Percentiles rank a stretch among this genome's conserved stretches.
Evolutionary conservation across 805 yeast species (phyloP).

Genomic region (Wickerhamomyces ciferrii): DNA sequence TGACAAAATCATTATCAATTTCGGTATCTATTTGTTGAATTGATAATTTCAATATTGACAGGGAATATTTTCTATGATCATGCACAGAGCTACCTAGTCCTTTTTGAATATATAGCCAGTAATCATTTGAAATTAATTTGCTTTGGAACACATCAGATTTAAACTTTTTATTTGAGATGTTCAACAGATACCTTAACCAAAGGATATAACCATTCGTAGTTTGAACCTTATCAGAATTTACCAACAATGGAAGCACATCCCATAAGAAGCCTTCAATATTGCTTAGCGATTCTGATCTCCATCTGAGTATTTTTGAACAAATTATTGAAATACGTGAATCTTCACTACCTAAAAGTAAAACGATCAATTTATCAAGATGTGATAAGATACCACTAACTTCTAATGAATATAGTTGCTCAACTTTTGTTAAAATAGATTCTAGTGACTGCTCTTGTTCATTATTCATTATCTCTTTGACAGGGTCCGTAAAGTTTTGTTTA

Average conservation of each 20-base stretch:
- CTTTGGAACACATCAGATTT: not conserved
- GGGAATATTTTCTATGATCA: slow-evolving; percentile 63
- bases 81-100: slow-evolving; percentile 53
- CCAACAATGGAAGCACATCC: slow-evolving; percentile 37
- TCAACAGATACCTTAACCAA: slow-evolving; percentile 41
- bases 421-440: not conserved
- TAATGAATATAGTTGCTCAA: slow-evolving; percentile 13
- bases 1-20: slow-evolving; percentile 26
- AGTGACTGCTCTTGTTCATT: not conserved
- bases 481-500: not conserved
- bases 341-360: slow-evolving; percentile 30
- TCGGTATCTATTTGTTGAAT: slow-evolving; percentile 35
- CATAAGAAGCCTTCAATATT: slow-evolving; percentile 34
- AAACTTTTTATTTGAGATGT: slow-evolving; percentile 2
- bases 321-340: slow-evolving; percentile 31
- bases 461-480: not conserved
- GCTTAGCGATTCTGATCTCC: slow-evolving; percentile 37
- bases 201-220: slow-evolving; percentile 42
- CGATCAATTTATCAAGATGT: slow-evolving; percentile 23
- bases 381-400: slow-evolving; percentile 2
- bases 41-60: slow-evolving; percentile 61
- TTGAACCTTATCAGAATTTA: slow-evolving; percentile 25
- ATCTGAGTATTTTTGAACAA: slow-evolving; percentile 41
- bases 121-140: slow-evolving; percentile 18
- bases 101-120: slow-evolving; percentile 54